phyloP scores from a whole-genome alignment of 164 flowering plant species.

The Sedum album region DNA sequence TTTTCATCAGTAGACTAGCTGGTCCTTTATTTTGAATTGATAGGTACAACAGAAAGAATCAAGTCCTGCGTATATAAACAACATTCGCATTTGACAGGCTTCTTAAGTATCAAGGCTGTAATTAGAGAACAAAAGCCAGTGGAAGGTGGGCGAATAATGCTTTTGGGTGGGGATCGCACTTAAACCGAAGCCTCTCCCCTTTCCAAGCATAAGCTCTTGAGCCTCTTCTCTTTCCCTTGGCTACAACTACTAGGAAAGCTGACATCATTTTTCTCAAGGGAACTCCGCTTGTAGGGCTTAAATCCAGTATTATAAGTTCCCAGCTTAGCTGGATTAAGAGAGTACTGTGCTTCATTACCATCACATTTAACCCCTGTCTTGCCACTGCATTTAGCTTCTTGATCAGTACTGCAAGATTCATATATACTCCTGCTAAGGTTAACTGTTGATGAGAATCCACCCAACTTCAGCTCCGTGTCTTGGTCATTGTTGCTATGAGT shows the following conservation, averaged over 20 bases:
- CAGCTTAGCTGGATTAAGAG: conserved; percentile 41
- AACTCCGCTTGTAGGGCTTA: conserved; percentile 92
- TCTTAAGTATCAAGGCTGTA: too few species aligned
- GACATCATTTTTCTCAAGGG: conserved; percentile 62
- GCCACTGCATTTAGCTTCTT: conserved; percentile 16
- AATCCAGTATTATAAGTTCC: conserved; percentile 67
- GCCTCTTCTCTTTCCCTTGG: too few species aligned
- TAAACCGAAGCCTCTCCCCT: conserved; percentile 47
- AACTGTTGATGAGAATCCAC: conserved; percentile 16
- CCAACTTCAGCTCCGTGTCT: conserved; percentile 17
- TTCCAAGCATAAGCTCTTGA: conserved; percentile 64
- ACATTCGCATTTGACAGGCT: too few species aligned
- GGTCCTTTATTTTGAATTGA: too few species aligned
- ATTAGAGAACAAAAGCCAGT: too few species aligned
- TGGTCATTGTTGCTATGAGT: conserved; percentile 14
- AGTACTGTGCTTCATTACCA: conserved; percentile 24
- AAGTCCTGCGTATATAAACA: too few species aligned
- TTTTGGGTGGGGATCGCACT: conserved; percentile 7
- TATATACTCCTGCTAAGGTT: conserved; percentile 37
- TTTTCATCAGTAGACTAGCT: too few species aligned
- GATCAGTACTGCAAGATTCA: conserved; percentile 18
- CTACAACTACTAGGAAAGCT: conserved; percentile 53
- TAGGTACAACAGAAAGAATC: too few species aligned
- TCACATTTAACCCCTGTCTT: conserved; percentile 7
- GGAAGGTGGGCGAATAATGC: too few species aligned